Evolutionary conservation across 1,284 basidiomycete species (phyloP).

Genomic region (Ustilago esculenta): DNA sequence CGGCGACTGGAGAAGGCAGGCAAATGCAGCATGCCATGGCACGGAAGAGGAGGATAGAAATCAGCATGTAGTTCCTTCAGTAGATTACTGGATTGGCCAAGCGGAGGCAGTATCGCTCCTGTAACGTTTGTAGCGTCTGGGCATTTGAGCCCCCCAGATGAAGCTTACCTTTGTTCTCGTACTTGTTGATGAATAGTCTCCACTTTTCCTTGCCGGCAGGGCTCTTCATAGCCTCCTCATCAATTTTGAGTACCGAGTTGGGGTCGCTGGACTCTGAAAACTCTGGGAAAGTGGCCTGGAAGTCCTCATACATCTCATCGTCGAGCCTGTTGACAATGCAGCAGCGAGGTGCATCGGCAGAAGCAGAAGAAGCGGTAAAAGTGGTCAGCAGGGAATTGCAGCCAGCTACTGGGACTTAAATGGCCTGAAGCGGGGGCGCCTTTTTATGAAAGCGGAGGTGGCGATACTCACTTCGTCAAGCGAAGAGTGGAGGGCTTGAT

Average conservation of each 20-base stretch:
- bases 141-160: no score
- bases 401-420: no score
- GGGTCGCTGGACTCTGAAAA: slow-evolving; percentile 75
- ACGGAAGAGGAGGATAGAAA: not conserved
- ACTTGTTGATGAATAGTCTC: slow-evolving; percentile 89
- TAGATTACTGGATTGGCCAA: no score
- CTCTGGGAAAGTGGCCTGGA: slow-evolving; percentile 84
- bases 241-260: slow-evolving; percentile 76
- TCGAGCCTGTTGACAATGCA: slow-evolving; percentile 70
- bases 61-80: no score
- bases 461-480: slow-evolving; percentile 76
- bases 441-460: no score
- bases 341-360: not conserved
- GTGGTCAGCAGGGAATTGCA: not conserved
- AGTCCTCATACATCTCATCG: slow-evolving; percentile 87
- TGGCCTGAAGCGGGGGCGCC: not conserved
- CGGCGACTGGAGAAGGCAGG: slow-evolving; percentile 72
- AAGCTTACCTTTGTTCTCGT: slow-evolving; percentile 69
- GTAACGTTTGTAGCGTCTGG: no score
- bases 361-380: not conserved
- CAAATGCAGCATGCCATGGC: not conserved
- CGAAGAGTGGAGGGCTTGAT: slow-evolving; percentile 80
- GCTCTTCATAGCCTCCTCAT: slow-evolving; percentile 96
- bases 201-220: slow-evolving; percentile 88
- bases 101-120: no score